Evolutionary conservation across 2,329 filamentous ascomycete species (phyloP), one percentile per base, ranked within the genome.

Genomic region (Trichophyton benhamiae): DNA sequence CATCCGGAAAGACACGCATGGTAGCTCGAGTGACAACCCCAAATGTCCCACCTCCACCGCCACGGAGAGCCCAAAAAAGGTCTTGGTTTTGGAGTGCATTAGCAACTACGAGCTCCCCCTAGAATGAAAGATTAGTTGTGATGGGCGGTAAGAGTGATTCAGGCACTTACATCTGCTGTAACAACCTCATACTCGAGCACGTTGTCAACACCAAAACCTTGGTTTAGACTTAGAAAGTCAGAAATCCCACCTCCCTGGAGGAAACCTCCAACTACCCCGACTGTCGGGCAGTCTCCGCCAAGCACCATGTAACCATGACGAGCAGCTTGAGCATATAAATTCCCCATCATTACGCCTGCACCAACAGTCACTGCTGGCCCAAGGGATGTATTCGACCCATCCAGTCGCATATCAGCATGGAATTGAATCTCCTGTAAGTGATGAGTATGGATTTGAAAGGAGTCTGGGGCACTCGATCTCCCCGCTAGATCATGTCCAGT

Each of bases 1-100:
- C 71, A 0, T 66, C 64, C 1, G 65, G 63, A 57, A 70, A 67
- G 0, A 78, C 76, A 63, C 79, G 80, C 52, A 78, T 73, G 0
- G 80, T 84, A 69, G 85, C 74, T 1, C 80, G 82, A 11, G 78
- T 69, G 1, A 85, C 80, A 1, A 85, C 75, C 2, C 76, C 83
- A 64, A 80, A 86, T 42, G 77, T 85, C n/a, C 82, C 81, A 5
- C 78, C 80, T 1, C 84, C 83, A 0, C 83, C 83, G 3, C 83
- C 83, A 48, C 75, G 75, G 0, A 86, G 70, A 0, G 84, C 84
- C 83, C 83, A 87, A 72, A 82, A 86, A 0, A 87, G 73, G 55
- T 86, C 83, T 0, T 72, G 62, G 64, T 86, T 81, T 41, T 60
- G 49, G 49, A 53, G 27, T 15, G 13, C 17, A 44, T 58, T 58